These are phyloP conservation scores for Dioscorea alata DNA, from an alignment of 106 monocot species.

Conservation along the genomic window DNA sequence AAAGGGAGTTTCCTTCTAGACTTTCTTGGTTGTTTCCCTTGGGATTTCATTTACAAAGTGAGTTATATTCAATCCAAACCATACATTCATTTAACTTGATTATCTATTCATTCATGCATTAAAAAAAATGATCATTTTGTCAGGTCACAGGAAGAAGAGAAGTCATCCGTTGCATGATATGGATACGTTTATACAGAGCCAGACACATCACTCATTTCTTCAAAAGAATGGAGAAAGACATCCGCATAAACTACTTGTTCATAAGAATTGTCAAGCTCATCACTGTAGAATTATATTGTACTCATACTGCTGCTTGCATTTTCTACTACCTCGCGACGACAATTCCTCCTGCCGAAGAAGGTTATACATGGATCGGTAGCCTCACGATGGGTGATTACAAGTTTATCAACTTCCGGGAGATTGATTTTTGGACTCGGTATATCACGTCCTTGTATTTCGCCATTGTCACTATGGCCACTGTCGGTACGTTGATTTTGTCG, in stretches of 20 bases:
- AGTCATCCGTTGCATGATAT: slow-evolving; percentile 37
- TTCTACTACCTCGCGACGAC: slow-evolving; percentile 81
- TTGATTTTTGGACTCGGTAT: slow-evolving; percentile 51
- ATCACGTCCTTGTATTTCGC: slow-evolving; percentile 63
- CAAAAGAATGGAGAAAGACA: slow-evolving; percentile 64
- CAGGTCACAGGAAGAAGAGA: slow-evolving; percentile 48
- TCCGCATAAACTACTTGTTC: slow-evolving; percentile 63
- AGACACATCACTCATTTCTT: slow-evolving; percentile 47
- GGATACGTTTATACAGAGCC: slow-evolving; percentile 46
- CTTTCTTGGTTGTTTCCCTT: slow-evolving; percentile 61
- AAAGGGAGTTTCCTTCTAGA: slow-evolving; percentile 47
- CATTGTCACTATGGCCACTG: slow-evolving; percentile 62
- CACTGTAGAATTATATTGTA: slow-evolving; percentile 61
- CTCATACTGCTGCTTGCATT: slow-evolving; percentile 66
- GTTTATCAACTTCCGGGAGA: slow-evolving; percentile 64
- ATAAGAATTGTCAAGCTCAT: slow-evolving; percentile 69
- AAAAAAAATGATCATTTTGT: too few species aligned
- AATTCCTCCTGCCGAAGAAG: slow-evolving; percentile 44
- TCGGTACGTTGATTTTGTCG: slow-evolving; percentile 23
- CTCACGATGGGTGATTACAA: slow-evolving; percentile 44
- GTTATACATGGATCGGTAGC: slow-evolving; percentile 69
- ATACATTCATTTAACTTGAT: not conserved
- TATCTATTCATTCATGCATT: too few species aligned
- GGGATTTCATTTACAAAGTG: slow-evolving; percentile 83
- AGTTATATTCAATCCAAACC: not conserved